A percentile compares a stretch with the other conserved stretches of the same genome.
These are phyloP conservation scores for Mycocentrospora acerina DNA, from an alignment of 2,329 filamentous ascomycete genomes.

Conservation along the genomic window DNA sequence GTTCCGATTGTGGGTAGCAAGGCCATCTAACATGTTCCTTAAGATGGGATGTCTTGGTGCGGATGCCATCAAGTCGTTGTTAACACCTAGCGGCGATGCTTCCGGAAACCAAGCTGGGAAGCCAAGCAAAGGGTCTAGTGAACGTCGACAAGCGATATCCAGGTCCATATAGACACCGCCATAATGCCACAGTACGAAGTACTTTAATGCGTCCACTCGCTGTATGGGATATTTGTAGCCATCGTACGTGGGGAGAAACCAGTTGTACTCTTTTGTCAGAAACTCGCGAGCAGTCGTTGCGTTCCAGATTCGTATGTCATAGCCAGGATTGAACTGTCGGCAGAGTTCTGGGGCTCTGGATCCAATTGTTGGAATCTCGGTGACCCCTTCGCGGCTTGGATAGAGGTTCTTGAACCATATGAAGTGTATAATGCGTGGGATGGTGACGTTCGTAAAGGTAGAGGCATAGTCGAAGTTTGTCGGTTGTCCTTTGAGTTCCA, in stretches of 20 bases:
- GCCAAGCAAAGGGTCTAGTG: conserved; percentile 18
- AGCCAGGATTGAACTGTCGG: conserved; percentile 16
- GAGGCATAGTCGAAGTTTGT: conserved; percentile 12
- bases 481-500: conserved; percentile 5
- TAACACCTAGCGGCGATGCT: conserved; percentile 21
- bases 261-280: conserved; percentile 15
- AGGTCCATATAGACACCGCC: conserved; percentile 31
- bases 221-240: conserved; percentile 28
- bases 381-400: conserved; percentile 8
- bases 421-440: conserved; percentile 17
- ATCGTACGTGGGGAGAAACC: conserved; percentile 23
- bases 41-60: conserved; percentile 22
- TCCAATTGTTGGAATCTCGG: no score
- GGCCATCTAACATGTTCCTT: conserved; percentile 15
- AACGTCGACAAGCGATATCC: conserved; percentile 21
- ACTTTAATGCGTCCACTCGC: conserved; percentile 27
- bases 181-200: conserved; percentile 25
- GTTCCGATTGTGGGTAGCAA: conserved; percentile 14
- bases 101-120: conserved; percentile 24
- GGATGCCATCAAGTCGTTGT: conserved; percentile 26
- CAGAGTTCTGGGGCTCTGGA: conserved; percentile 21
- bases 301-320: conserved; percentile 22
- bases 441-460: conserved; percentile 6
- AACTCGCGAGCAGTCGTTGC: conserved; percentile 15
- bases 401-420: conserved; percentile 21